Evolutionary conservation across 2,329 filamentous ascomycete genomes (phyloP).

Genomic region (Aspergillus sclerotialis): DNA sequence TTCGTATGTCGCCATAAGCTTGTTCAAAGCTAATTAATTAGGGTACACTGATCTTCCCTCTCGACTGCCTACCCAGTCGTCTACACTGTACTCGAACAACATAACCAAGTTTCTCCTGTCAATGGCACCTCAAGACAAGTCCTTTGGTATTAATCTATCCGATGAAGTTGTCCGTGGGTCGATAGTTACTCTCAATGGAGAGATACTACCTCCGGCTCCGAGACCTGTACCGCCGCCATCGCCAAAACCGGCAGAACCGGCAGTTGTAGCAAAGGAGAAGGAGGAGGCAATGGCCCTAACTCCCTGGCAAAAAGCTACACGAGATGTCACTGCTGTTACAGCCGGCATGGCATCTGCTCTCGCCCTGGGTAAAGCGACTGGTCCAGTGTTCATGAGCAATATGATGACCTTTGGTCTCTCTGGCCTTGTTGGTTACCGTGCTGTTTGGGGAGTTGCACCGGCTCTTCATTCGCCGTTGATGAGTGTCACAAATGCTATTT

Average conservation of each 20-base stretch:
- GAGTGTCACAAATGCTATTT: slow-evolving; percentile 91
- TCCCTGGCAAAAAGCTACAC: slow-evolving; percentile 71
- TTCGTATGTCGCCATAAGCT: no score
- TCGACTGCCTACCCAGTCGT: slow-evolving; percentile 78
- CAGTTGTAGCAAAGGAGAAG: slow-evolving; percentile 45
- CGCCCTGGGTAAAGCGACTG: slow-evolving; percentile 71
- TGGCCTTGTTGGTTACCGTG: slow-evolving; percentile 78
- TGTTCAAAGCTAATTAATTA: no score
- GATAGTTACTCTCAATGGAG: slow-evolving; percentile 72
- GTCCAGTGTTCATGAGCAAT: slow-evolving; percentile 81
- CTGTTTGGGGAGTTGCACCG: slow-evolving; percentile 78
- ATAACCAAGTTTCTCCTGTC: slow-evolving; percentile 83
- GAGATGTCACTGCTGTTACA: slow-evolving; percentile 68
- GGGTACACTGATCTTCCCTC: slow-evolving; percentile 84
- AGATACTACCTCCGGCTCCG: slow-evolving; percentile 68
- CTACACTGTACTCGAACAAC: slow-evolving; percentile 88
- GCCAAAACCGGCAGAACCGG: slow-evolving; percentile 45
- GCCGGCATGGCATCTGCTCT: slow-evolving; percentile 70
- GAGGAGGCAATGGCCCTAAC: slow-evolving; percentile 61
- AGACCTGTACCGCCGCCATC: slow-evolving; percentile 55
- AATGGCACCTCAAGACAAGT: slow-evolving; percentile 68
- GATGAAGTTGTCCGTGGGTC: slow-evolving; percentile 82
- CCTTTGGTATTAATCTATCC: slow-evolving; percentile 70
- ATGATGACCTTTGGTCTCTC: slow-evolving; percentile 78
- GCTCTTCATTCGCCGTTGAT: slow-evolving; percentile 83